A percentile compares a stretch with the other conserved stretches of the same genome.
phyloP scores from a whole-genome alignment of 2,329 filamentous ascomycete species.

The Arthrobotrys sinensis region DNA sequence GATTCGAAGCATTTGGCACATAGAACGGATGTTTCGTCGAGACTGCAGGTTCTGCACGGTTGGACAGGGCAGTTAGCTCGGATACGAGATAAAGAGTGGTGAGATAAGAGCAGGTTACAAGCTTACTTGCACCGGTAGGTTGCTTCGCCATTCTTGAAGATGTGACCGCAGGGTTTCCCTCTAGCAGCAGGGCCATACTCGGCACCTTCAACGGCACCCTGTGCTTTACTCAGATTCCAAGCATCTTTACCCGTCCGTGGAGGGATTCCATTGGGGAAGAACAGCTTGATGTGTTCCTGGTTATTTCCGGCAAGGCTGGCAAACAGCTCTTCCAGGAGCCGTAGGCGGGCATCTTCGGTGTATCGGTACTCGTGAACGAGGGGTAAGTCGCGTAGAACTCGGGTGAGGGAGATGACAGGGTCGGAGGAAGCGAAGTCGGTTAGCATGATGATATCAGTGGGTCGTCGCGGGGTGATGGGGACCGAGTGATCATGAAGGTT shows the following conservation, averaged over 20 bases:
- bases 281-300: slow-evolving; percentile 79
- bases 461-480: slow-evolving; percentile 14
- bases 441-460: slow-evolving; percentile 41
- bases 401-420: slow-evolving; percentile 68
- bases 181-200: slow-evolving; percentile 94
- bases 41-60: slow-evolving; percentile 78
- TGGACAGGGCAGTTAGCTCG: not conserved
- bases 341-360: slow-evolving; percentile 77
- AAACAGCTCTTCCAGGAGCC: slow-evolving; percentile 86
- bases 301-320: slow-evolving; percentile 85
- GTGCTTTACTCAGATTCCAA: slow-evolving; percentile 87
- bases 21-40: slow-evolving; percentile 94
- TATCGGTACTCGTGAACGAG: slow-evolving; percentile 82
- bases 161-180: slow-evolving; percentile 95
- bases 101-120: slow-evolving; percentile 1
- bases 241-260: slow-evolving; percentile 70
- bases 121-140: slow-evolving; percentile 85
- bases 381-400: slow-evolving; percentile 80
- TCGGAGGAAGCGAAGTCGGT: slow-evolving; percentile 60
- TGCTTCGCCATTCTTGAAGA: slow-evolving; percentile 93
- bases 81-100: too few species aligned
- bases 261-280: slow-evolving; percentile 85
- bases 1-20: slow-evolving; percentile 95
- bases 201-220: slow-evolving; percentile 91
- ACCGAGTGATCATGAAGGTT: slow-evolving; percentile 40